Evolutionary conservation across 176 grass and related monocot genomes (phyloP).

Genomic region (Hordeum marinum): DNA sequence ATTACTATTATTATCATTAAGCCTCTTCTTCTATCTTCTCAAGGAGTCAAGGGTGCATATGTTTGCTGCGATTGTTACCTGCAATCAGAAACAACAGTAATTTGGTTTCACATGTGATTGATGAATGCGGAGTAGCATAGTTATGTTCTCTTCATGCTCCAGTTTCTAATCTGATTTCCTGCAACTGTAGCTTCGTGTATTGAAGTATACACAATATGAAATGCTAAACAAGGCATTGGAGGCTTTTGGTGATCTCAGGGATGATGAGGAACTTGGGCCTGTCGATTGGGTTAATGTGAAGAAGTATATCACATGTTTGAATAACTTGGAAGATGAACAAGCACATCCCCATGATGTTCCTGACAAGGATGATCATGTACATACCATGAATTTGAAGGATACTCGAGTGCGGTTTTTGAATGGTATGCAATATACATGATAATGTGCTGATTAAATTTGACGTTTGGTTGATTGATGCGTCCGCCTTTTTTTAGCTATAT

Average conservation of each 20-base stretch:
- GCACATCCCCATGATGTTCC: constrained; percentile 72
- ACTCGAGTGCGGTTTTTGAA: constrained; percentile 83
- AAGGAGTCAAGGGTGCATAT: neutral
- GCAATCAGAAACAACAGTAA: neutral
- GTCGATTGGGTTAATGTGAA: constrained; percentile 82
- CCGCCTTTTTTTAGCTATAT: too few species aligned
- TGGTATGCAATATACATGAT: constrained; percentile 46
- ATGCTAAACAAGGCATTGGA: constrained; percentile 91
- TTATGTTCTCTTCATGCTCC: neutral
- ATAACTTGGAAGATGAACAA: constrained; percentile 60
- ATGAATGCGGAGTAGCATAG: neutral
- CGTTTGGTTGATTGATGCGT: neutral
- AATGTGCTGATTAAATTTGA: neutral
- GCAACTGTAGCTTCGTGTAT: constrained; percentile 68
- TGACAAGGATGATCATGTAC: constrained; percentile 45
- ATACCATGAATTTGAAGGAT: constrained; percentile 60
- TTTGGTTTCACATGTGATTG: constrained; percentile 7
- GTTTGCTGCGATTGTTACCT: neutral
- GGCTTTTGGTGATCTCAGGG: constrained; percentile 77
- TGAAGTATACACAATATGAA: constrained; percentile 84
- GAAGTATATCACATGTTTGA: constrained; percentile 86
- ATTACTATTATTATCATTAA: neutral
- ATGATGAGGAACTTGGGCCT: constrained; percentile 96
- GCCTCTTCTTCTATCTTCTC: neutral
- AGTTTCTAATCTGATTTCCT: constrained; percentile 1